Base-by-base conservation (phyloP, 208 protist species). In the Leishmania gerbilli region DNA sequence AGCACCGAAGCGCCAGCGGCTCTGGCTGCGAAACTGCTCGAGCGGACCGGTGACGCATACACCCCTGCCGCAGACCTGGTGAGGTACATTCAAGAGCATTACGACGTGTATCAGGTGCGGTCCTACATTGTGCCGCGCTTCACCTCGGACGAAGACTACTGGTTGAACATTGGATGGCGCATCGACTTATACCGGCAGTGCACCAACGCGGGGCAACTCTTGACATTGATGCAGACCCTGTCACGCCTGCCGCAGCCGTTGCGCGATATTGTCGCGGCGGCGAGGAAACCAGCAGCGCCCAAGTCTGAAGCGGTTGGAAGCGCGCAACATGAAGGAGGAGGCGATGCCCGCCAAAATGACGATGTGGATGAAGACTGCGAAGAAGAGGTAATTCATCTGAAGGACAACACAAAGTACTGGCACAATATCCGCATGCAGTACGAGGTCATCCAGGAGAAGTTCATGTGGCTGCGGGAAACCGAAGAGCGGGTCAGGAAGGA, bases 151-250 rank as follows among this genome's bases (percentile, higher is more conserved):
- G 87, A 87, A 31, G 31, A 87, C 76, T 94, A 91, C 82, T 94
- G 88, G 90, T 76, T 89, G 76, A 91, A 87, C 65, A 34, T 92
- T 15, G 86, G 75, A 15, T 94, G 90, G 90, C 84, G 88, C 45
- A 80, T 92, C 55, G 4, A 40, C 21, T 11, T 92, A 9, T 92
- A 88, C 79, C 77, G 77, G 6, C 84, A 84, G 79, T 94, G 88
- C 79, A 37, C 51, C 21, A 80, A 80, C 21, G 27, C 84, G 1
- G 55, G 5, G 11, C 82, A 90, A 15, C 79, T 94, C 19, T 67
- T 88, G 24, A 64, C 2, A 47, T 60, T 85, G 37, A 75, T 81
- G 77, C 82, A 42, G 21, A 75, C 74, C 3, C 53, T 85, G 49
- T 85, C 82, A 58, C 62, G 65, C 65, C 82, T 85, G 77, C 82